A percentile compares a stretch with the other conserved stretches of the same genome.
Evolutionary conservation across 1,284 basidiomycete species (phyloP).

Genomic region (Papiliotrema fonsecae): DNA sequence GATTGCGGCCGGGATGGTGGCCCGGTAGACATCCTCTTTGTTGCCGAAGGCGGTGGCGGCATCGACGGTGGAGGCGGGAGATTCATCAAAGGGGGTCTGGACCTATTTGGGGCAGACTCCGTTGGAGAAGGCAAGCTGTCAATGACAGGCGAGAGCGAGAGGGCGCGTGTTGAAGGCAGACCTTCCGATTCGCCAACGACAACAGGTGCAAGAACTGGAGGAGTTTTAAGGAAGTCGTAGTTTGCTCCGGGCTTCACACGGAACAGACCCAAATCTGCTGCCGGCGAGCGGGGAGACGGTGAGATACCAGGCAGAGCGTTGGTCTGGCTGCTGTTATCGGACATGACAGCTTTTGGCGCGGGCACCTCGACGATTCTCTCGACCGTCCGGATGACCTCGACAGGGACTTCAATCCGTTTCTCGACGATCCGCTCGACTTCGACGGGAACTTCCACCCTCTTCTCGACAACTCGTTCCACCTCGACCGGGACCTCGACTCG

Average conservation of each 20-base stretch:
- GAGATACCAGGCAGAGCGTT: slow-evolving; percentile 18
- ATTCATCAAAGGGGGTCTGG: slow-evolving; percentile 75
- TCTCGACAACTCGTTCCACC: slow-evolving; percentile 25
- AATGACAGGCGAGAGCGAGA: slow-evolving; percentile 27
- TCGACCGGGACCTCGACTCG: slow-evolving; percentile 30
- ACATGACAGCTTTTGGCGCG: slow-evolving; percentile 3
- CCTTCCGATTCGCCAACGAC: slow-evolving; percentile 14
- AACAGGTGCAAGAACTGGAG: slow-evolving; percentile 30
- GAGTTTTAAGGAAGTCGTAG: slow-evolving; percentile 49
- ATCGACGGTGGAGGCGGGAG: slow-evolving; percentile 75
- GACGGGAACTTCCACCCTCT: slow-evolving; percentile 40
- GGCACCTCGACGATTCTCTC: slow-evolving; percentile 28
- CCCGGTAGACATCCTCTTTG: slow-evolving; percentile 43
- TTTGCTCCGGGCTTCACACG: slow-evolving; percentile 38
- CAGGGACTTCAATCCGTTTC: slow-evolving; percentile 35
- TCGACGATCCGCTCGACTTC: slow-evolving; percentile 42
- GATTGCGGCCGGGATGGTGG: slow-evolving; percentile 79
- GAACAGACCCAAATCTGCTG: slow-evolving; percentile 44
- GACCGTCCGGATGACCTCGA: slow-evolving; percentile 24
- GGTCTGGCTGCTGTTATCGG: slow-evolving; percentile 19
- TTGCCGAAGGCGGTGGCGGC: slow-evolving; percentile 61
- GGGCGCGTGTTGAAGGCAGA: slow-evolving; percentile 20
- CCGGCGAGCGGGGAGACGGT: slow-evolving; percentile 14
- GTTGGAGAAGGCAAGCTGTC: slow-evolving; percentile 25
- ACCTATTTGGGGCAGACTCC: slow-evolving; percentile 58